Percentiles rank a stretch among this genome's conserved stretches.
phyloP scores from a whole-genome alignment of 768 basidiomycete species.

The Gloeostereum incarnatum region DNA sequence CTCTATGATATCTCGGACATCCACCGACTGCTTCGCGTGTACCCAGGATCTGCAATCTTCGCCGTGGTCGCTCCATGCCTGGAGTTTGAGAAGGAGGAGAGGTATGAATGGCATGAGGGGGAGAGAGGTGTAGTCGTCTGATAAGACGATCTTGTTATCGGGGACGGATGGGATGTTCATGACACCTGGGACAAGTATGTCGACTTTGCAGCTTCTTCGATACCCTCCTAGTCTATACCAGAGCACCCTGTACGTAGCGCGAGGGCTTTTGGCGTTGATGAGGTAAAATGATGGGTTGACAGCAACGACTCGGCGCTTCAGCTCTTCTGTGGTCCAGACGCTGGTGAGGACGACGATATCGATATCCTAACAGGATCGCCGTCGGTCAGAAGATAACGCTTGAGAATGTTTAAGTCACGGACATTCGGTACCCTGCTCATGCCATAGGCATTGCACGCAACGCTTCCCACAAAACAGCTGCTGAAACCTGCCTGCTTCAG shows the following conservation, averaged over 20 bases:
- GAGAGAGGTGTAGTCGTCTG: conserved; percentile 14
- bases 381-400: conserved; percentile 2
- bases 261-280: conserved; percentile 19
- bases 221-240: conserved; percentile 25
- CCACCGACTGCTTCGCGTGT: conserved; percentile 25
- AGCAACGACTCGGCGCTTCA: conserved; percentile 27
- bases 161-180: conserved; percentile 27
- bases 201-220: conserved; percentile 24
- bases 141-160: conserved; percentile 10
- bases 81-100: conserved; percentile 29
- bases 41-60: conserved; percentile 19
- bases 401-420: conserved; percentile 6
- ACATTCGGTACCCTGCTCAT: conserved; percentile 27
- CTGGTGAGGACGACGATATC: conserved; percentile 34
- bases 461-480: conserved; percentile 29
- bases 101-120: conserved; percentile 28
- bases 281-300: conserved; percentile 25
- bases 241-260: conserved; percentile 30
- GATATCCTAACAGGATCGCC: conserved; percentile 30
- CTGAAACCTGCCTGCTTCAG: conserved; percentile 16
- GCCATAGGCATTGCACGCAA: conserved; percentile 28
- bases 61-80: conserved; percentile 32
- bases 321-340: conserved; percentile 20
- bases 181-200: conserved; percentile 25
- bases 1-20: conserved; percentile 30